Percentiles rank a stretch among this genome's conserved stretches.
These are phyloP conservation scores for Tarenaya hassleriana DNA, from an alignment of 345 rosid species.

Conservation along the genomic window DNA sequence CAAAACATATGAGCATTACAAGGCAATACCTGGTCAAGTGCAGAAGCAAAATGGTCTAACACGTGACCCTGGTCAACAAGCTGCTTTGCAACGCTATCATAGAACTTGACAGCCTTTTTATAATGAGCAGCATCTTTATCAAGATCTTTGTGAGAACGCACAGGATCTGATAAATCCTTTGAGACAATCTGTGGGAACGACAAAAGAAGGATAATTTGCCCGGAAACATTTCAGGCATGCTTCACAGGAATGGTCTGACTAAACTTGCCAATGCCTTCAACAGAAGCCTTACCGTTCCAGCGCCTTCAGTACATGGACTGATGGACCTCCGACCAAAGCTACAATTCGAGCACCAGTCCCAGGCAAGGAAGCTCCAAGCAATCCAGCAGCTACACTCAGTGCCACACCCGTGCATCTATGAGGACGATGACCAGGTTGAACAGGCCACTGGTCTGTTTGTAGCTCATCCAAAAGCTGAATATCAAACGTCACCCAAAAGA, in stretches of 20 bases:
- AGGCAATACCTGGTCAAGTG: constrained; percentile 49
- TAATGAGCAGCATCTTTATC: constrained; percentile 65
- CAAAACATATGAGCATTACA: not conserved
- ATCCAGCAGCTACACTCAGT: constrained; percentile 72
- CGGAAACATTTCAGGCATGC: not conserved
- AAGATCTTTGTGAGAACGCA: constrained; percentile 86
- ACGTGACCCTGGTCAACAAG: constrained; percentile 76
- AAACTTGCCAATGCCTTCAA: constrained; percentile 49
- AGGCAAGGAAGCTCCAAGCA: constrained; percentile 79
- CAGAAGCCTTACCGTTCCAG: constrained; percentile 74
- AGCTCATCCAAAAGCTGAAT: constrained; percentile 89
- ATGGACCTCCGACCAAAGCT: constrained; percentile 79
- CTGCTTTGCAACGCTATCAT: constrained; percentile 59
- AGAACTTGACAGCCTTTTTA: constrained; percentile 65
- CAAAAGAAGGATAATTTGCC: constrained; percentile 7
- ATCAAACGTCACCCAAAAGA: constrained; percentile 13
- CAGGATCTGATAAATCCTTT: constrained; percentile 82
- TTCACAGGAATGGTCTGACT: constrained; percentile 23
- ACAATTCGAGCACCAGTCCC: constrained; percentile 81
- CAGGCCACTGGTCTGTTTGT: constrained; percentile 95
- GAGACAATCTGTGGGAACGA: constrained; percentile 59
- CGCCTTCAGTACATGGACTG: constrained; percentile 46
- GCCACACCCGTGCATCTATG: constrained; percentile 87
- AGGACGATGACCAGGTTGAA: constrained; percentile 51
- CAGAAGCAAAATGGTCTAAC: constrained; percentile 65